These are phyloP conservation scores for Claviceps sp. DNA, from an alignment of 2,329 filamentous ascomycete genomes.

Conservation along the genomic window DNA sequence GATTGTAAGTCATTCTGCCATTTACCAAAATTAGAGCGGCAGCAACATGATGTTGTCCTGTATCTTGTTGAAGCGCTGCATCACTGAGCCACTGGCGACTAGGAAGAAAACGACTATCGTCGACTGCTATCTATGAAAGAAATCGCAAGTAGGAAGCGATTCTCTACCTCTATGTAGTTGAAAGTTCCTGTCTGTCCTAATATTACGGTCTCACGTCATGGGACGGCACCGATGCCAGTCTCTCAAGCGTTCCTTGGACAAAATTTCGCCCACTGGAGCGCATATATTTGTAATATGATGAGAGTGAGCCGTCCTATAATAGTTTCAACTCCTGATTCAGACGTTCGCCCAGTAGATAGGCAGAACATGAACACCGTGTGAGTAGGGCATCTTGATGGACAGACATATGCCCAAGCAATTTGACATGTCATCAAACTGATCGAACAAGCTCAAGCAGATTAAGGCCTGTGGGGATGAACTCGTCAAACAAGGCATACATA, in stretches of 20 bases:
- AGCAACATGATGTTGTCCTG: background rate
- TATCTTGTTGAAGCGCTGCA: background rate
- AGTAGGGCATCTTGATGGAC: too few species aligned
- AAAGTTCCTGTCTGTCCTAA: background rate
- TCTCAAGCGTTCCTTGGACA: background rate
- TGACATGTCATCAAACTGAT: background rate
- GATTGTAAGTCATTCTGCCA: background rate
- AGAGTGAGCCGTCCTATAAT: background rate
- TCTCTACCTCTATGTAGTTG: background rate
- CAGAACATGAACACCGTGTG: background rate
- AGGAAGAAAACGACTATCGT: background rate
- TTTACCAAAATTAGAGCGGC: background rate
- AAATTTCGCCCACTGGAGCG: background rate
- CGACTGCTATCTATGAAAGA: background rate
- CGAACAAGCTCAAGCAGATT: background rate
- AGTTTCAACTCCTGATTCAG: background rate
- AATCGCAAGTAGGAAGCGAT: background rate
- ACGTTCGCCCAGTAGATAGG: too few species aligned
- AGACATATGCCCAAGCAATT: background rate
- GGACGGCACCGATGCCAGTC: background rate
- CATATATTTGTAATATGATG: background rate
- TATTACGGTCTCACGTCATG: background rate
- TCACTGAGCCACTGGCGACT: background rate
- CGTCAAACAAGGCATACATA: background rate
- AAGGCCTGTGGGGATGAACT: background rate